Conservation (phyloP, 139 green algal species). For the Coccomyxa sp. region DNA sequence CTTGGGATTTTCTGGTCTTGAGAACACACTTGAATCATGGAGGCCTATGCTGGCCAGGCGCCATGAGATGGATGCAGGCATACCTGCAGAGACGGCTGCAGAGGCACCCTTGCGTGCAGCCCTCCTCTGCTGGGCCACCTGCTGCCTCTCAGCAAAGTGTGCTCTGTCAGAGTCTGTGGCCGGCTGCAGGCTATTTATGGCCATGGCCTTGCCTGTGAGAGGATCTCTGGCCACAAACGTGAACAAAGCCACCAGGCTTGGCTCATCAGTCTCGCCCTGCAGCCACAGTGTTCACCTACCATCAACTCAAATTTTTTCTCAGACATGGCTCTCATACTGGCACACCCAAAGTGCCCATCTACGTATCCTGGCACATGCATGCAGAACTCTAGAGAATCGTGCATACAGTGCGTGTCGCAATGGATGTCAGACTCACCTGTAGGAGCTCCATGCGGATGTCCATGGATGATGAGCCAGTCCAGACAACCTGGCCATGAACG, state of each 20-base stretch:
- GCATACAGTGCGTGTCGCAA: too few relatives aligned
- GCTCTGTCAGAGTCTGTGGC: conserved; percentile 24
- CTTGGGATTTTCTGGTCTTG: too few relatives aligned
- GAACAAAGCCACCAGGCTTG: conserved; percentile 50
- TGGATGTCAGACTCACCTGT: too few relatives aligned
- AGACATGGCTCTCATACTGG: too few relatives aligned
- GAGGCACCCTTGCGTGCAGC: conserved; percentile 23
- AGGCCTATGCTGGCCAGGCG: conserved; percentile 55
- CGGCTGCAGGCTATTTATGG: conserved; percentile 52
- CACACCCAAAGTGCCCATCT: too few relatives aligned
- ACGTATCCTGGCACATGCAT: too few relatives aligned
- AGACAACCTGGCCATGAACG: conserved; percentile 54
- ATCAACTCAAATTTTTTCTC: too few relatives aligned
- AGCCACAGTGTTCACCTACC: neutral
- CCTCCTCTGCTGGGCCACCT: conserved; percentile 39
- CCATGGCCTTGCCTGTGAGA: conserved; percentile 31
- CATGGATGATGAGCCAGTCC: conserved; percentile 65
- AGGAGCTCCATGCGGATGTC: conserved; percentile 69
- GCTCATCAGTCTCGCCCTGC: conserved; percentile 6
- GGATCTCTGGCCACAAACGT: conserved; percentile 79
- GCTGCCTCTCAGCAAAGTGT: conserved; percentile 42
- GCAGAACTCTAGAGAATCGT: too few relatives aligned
- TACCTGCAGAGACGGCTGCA: neutral
- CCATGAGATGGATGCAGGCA: too few relatives aligned
- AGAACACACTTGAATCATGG: too few relatives aligned